Base-by-base conservation (phyloP, 75 land plant species). In the Pseudotsuga menziesii region DNA sequence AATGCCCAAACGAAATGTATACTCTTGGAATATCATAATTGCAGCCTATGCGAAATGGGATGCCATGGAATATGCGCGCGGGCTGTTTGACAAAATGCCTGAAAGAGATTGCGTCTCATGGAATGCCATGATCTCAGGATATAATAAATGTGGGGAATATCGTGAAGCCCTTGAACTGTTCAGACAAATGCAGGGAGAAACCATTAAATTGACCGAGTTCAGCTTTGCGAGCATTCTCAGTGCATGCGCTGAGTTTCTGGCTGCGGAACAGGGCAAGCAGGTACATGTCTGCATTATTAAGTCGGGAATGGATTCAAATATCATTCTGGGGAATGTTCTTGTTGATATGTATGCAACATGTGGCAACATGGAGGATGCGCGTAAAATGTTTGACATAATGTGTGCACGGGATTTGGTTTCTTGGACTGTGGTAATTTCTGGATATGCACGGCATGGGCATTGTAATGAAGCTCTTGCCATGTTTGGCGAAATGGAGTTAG, bases 331-430 rank as follows among this genome's bases (percentile, higher is more conserved):
- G 17, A 86, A 87, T 63, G 80, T 89, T 2, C 80, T 91, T 25
- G 84, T 88, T 59, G 89, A 91, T 75, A 85, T 91, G 93, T 91
- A 91, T 79, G 87, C 83, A 79, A 91, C 78, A 32, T 82, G 82
- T 44, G 78, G 84, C 27, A 76, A 78, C 0, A 59, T 91, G 14
- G 75, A 36, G 13, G 87, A 91, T 2, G 96, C 93, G 29, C 89
- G 86, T 60, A 79, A 66, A 52, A 82, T 82, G 32, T 82, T 82
- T 61, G 61, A 82, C 39, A 60, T 58, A 29, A 71, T 82, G 76
- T 58, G 73, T 19, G 75, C 58, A 27, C 82, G 76, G 15, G 74
- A 82, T 59, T 58, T 82, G 25, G 82, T 82, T 14, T n/a, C 82
- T 15, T 82, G 83, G 83, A 82, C 57, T 26, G 75, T 56, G 5